These are phyloP conservation scores for Colletotrichum sp. DNA, from an alignment of 2,329 filamentous ascomycete genomes.

Conservation along the genomic window DNA sequence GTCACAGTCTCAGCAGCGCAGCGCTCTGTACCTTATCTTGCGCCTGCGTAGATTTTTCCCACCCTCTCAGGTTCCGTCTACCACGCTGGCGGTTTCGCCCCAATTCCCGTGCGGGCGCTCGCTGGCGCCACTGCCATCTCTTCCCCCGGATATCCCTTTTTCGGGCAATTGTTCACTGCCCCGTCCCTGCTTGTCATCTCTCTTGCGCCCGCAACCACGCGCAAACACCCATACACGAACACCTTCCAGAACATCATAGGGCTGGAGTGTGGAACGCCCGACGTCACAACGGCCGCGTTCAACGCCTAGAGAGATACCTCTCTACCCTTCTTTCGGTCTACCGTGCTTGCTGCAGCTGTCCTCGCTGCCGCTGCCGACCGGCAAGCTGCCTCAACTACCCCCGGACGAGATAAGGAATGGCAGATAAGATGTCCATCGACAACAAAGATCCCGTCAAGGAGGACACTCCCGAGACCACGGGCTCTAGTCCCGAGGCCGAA, in stretches of 20 bases:
- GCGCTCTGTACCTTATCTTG: conserved; percentile 24
- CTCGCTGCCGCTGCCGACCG: conserved; percentile 41
- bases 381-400: conserved; percentile 29
- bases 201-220: conserved; percentile 39
- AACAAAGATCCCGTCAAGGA: conserved; percentile 62
- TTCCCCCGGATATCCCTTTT: conserved; percentile 21
- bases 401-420: conserved; percentile 54
- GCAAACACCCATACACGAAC: conserved; percentile 39
- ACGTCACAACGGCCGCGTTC: conserved; percentile 38
- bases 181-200: conserved; percentile 29
- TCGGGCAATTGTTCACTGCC: conserved; percentile 25
- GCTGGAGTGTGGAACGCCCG: conserved; percentile 27
- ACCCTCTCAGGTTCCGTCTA: conserved; percentile 43
- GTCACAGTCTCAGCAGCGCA: conserved; percentile 22
- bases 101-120: conserved; percentile 24
- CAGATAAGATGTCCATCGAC: conserved; percentile 72
- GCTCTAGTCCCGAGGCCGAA: conserved; percentile 65
- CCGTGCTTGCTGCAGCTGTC: conserved; percentile 5
- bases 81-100: conserved; percentile 21
- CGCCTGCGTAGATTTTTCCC: conserved; percentile 24
- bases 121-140: conserved; percentile 31
- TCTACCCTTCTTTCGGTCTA: conserved; percentile 1
- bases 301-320: conserved; percentile 22
- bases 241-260: conserved; percentile 25
- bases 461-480: conserved; percentile 66